phyloP scores from a whole-genome alignment of 345 rosid species.

The Rhodamnia argentea region DNA sequence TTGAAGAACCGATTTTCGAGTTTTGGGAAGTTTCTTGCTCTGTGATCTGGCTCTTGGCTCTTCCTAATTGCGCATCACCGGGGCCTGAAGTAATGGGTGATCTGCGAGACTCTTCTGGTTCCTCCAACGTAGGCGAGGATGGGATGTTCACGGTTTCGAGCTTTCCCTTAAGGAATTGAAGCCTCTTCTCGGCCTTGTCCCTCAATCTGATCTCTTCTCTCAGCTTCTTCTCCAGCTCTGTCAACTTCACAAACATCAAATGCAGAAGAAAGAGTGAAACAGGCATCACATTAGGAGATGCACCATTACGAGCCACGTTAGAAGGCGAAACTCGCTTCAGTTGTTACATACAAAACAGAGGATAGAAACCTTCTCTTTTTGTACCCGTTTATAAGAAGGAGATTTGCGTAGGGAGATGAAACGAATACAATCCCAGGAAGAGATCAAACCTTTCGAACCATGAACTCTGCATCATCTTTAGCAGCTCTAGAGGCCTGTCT shows the following conservation, averaged over 20 bases:
- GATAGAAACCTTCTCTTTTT: neutral
- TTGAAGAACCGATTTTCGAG: neutral
- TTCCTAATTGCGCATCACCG: neutral
- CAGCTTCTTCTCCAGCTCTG: constrained; percentile 48
- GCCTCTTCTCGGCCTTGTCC: constrained; percentile 64
- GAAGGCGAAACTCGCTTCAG: neutral
- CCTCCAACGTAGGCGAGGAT: neutral
- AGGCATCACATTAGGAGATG: neutral
- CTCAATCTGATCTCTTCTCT: constrained; percentile 57
- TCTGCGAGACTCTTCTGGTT: neutral
- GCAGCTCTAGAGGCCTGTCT: constrained; percentile 73
- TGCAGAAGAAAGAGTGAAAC: neutral
- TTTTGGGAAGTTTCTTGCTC: neutral
- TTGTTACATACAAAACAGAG: neutral
- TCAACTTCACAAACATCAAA: constrained; percentile 25
- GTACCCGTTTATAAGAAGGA: neutral
- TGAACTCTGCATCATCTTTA: constrained; percentile 56
- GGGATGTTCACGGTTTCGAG: constrained; percentile 14
- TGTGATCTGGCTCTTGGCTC: neutral
- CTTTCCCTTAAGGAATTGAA: constrained; percentile 44
- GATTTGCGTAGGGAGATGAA: neutral
- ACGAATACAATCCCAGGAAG: neutral
- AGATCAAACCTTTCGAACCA: constrained; percentile 42
- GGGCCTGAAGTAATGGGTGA: neutral
- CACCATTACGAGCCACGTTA: neutral